phyloP scores from a whole-genome alignment of 2,329 filamentous ascomycete species.

The Microascus cirrosus region DNA sequence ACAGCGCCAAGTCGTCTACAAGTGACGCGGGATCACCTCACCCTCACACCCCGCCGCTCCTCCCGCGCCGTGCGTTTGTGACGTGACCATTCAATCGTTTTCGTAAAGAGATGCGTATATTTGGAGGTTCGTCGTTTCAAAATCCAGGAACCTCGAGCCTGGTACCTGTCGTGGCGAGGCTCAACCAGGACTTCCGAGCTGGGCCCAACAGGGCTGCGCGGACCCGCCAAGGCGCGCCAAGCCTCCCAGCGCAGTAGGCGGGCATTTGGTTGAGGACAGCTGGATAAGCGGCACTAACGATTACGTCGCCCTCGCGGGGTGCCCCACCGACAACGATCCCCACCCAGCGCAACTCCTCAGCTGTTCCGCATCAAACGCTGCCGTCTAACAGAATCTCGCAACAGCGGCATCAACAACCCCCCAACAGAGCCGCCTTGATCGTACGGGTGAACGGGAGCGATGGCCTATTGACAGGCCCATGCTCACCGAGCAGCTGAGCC shows the following conservation, averaged over 20 bases:
- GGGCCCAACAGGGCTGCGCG: neutral
- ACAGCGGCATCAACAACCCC: neutral
- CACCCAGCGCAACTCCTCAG: neutral
- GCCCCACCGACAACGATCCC: neutral
- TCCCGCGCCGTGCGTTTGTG: neutral
- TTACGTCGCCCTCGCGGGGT: neutral
- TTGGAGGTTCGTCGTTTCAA: no score
- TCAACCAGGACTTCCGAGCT: no score
- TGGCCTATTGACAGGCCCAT: neutral
- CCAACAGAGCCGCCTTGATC: neutral
- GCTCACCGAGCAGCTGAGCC: neutral
- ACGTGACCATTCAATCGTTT: no score
- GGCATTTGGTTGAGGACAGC: neutral
- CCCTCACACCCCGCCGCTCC: neutral
- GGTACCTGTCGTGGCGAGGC: neutral
- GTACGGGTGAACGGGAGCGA: neutral
- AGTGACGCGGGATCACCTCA: neutral
- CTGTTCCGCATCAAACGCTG: neutral
- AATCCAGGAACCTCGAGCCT: neutral
- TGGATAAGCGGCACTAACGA: slow-evolving; percentile 3
- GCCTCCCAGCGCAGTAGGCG: neutral
- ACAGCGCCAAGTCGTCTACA: neutral
- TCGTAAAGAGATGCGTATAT: no score
- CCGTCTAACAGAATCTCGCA: neutral
- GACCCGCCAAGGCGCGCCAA: neutral